phyloP scores from a whole-genome alignment of 2,329 filamentous ascomycete genomes.

The Cryphonectria radicalis region DNA sequence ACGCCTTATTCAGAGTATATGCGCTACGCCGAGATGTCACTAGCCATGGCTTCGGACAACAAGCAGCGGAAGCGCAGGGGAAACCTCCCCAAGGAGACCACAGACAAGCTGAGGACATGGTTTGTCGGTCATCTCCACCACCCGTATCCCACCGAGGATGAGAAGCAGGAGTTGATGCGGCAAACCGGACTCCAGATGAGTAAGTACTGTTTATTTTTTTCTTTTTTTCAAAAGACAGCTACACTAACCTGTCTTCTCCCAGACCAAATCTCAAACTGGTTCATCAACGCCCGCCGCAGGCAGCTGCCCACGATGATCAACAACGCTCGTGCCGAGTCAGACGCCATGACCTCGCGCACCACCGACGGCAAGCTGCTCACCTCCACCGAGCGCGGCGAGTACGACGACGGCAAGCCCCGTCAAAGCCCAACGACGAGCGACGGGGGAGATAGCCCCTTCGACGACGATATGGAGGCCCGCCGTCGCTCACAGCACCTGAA shows the following conservation, averaged over 20 bases:
- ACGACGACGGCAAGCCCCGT: conserved; percentile 41
- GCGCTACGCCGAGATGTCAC: conserved; percentile 45
- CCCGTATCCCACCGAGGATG: conserved; percentile 85
- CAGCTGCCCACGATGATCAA: conserved; percentile 65
- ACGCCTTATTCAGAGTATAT: conserved; percentile 49
- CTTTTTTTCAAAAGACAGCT: not conserved
- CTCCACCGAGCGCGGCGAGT: conserved; percentile 45
- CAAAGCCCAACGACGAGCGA: conserved; percentile 50
- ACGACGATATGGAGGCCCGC: conserved; percentile 47
- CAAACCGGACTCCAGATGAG: conserved; percentile 80
- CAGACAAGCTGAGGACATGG: conserved; percentile 80
- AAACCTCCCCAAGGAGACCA: conserved; percentile 89
- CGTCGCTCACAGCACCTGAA: conserved; percentile 43
- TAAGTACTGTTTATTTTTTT: conserved; percentile 47
- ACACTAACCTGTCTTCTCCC: conserved; percentile 23
- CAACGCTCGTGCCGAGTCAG: conserved; percentile 56
- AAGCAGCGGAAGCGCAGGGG: conserved; percentile 71
- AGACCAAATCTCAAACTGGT: conserved; percentile 81
- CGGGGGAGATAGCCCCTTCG: conserved; percentile 49
- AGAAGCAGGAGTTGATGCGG: conserved; percentile 81
- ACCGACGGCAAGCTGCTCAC: conserved; percentile 44
- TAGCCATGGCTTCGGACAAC: conserved; percentile 46
- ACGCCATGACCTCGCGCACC: conserved; percentile 47
- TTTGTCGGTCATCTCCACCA: conserved; percentile 77
- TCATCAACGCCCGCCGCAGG: conserved; percentile 75